Evolutionary conservation across 352 stramenopile species (phyloP).

Genomic region (Phytophthora constricta): DNA sequence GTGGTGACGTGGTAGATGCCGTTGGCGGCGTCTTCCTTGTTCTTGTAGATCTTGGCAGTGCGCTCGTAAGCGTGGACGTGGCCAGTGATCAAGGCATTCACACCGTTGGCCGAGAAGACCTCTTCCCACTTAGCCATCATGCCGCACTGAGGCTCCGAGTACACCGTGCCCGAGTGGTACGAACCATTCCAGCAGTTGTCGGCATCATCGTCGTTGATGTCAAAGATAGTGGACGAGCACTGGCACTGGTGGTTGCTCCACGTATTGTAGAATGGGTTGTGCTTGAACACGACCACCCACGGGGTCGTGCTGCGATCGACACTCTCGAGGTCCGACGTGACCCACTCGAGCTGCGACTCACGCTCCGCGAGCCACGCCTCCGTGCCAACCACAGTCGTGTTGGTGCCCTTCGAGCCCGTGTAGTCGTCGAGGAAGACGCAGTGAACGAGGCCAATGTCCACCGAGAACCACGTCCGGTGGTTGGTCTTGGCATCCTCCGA

Average conservation of each 20-base stretch:
- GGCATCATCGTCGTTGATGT: constrained; percentile 36
- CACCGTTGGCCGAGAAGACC: constrained; percentile 46
- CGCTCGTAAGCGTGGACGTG: constrained; percentile 64
- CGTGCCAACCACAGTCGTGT: constrained; percentile 45
- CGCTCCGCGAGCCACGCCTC: constrained; percentile 46
- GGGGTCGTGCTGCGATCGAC: constrained; percentile 77
- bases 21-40: constrained; percentile 44
- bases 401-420: constrained; percentile 46
- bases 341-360: constrained; percentile 53
- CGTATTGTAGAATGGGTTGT: constrained; percentile 76
- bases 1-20: constrained; percentile 59
- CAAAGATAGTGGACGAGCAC: constrained; percentile 48
- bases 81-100: constrained; percentile 54
- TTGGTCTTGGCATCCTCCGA: constrained; percentile 44
- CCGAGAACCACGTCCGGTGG: constrained; percentile 54
- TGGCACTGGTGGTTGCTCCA: constrained; percentile 68
- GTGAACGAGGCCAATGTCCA: constrained; percentile 64
- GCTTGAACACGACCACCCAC: constrained; percentile 84
- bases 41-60: constrained; percentile 56
- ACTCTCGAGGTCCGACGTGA: constrained; percentile 62
- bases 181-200: constrained; percentile 57
- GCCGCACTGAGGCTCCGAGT: constrained; percentile 52
- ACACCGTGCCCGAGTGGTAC: constrained; percentile 44
- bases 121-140: constrained; percentile 55
- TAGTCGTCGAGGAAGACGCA: constrained; percentile 73